Conservation (phyloP, 139 green algal species). For the Astrephomene gubernaculifera region DNA sequence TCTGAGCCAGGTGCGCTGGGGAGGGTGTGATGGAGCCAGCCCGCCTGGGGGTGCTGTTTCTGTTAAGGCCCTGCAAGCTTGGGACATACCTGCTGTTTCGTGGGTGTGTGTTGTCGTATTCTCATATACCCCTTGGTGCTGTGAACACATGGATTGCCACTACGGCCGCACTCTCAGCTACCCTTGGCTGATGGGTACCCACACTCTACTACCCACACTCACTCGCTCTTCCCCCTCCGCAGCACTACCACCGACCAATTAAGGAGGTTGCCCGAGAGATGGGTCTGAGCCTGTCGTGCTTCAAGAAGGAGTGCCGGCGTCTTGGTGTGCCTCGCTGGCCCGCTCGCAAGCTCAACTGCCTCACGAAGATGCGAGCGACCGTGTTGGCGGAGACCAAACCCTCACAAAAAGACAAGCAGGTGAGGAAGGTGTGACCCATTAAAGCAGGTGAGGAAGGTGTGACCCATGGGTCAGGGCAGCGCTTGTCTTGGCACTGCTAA, state of each 20-base stretch:
- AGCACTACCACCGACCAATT: constrained; percentile 29
- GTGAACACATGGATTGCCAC: too few relatives aligned
- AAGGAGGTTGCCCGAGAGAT: not conserved
- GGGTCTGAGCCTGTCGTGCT: constrained; percentile 13
- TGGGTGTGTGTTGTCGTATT: too few relatives aligned
- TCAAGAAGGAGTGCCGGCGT: constrained; percentile 25
- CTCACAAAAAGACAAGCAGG: not conserved
- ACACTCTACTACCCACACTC: too few relatives aligned
- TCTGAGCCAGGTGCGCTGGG: too few relatives aligned
- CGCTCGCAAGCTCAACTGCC: constrained; percentile 3
- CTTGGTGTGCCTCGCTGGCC: constrained; percentile 25
- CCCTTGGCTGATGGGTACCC: too few relatives aligned
- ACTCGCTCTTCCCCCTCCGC: too few relatives aligned
- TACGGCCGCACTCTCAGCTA: too few relatives aligned
- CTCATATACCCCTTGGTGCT: too few relatives aligned
- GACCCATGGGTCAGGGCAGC: not conserved
- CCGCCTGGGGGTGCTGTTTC: too few relatives aligned
- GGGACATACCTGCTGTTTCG: too few relatives aligned
- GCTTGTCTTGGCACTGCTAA: not conserved
- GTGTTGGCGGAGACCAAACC: not conserved
- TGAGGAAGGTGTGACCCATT: not conserved
- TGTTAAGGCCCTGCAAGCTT: too few relatives aligned
- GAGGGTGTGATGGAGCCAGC: too few relatives aligned
- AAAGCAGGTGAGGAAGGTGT: not conserved
- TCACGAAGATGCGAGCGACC: not conserved